A percentile compares a stretch with the other conserved stretches of the same genome.
These are phyloP conservation scores for Nephelium lappaceum DNA, from an alignment of 345 rosid genomes.

Conservation along the genomic window DNA sequence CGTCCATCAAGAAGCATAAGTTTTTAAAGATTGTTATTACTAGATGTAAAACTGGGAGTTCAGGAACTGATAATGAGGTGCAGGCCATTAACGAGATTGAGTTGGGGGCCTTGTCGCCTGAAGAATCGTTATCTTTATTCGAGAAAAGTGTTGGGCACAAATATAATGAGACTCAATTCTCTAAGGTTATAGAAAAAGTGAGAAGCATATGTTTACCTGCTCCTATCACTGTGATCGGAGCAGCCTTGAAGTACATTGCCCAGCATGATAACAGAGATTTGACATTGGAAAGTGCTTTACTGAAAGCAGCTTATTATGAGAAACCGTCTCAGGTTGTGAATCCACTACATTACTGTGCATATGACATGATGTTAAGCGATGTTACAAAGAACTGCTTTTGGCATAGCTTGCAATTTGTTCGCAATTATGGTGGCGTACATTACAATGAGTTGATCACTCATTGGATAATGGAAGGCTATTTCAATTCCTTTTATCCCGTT, in stretches of 20 bases:
- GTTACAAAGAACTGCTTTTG: slow-evolving; percentile 46
- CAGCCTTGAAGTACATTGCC: slow-evolving; percentile 25
- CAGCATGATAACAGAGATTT: background rate
- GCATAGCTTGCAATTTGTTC: slow-evolving; percentile 46
- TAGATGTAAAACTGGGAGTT: background rate
- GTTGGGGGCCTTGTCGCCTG: background rate
- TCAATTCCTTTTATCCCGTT: slow-evolving; percentile 39
- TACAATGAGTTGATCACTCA: slow-evolving; percentile 56
- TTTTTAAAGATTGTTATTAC: slow-evolving; percentile 27
- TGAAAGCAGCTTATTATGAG: background rate
- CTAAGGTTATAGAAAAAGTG: background rate
- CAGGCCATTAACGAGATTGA: background rate
- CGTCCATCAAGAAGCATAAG: too few relatives aligned
- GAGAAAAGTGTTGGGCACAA: background rate
- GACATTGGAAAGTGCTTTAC: background rate
- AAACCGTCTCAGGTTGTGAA: background rate
- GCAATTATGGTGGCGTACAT: slow-evolving; percentile 38
- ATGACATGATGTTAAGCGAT: slow-evolving; percentile 16
- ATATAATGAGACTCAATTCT: background rate
- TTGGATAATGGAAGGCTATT: slow-evolving; percentile 75
- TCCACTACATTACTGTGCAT: slow-evolving; percentile 30
- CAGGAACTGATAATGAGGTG: background rate
- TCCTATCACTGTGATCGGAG: slow-evolving; percentile 39
- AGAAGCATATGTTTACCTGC: slow-evolving; percentile 30
- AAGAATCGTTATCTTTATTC: slow-evolving; percentile 19